These are phyloP conservation scores for Pestalotiopsis sp. DNA, from an alignment of 2,329 filamentous ascomycete species.

Conservation along the genomic window DNA sequence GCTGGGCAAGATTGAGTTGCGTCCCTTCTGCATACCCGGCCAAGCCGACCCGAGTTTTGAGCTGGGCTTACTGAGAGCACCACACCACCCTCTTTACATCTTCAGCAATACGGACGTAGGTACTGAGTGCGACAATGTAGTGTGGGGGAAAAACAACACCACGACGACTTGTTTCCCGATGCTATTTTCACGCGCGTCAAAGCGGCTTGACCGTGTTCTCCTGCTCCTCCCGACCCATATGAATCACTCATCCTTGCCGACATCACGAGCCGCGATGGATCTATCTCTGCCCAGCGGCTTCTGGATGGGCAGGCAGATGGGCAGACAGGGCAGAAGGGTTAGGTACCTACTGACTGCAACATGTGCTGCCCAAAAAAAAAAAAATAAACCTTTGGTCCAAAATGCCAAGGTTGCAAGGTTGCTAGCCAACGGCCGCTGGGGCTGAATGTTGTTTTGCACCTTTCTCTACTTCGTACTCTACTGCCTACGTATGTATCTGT, in stretches of 20 bases:
- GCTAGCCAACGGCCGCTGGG: neutral
- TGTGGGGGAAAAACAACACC: too few species aligned
- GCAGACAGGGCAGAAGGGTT: neutral
- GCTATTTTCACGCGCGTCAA: neutral
- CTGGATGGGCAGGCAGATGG: neutral
- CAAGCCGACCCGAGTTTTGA: neutral
- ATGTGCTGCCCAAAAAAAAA: neutral
- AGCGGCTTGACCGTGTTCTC: neutral
- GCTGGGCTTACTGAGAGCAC: neutral
- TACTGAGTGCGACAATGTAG: neutral
- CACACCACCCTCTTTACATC: neutral
- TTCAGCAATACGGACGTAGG: neutral
- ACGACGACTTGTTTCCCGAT: neutral
- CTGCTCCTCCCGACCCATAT: neutral
- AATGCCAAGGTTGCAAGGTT: neutral
- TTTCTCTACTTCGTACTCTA: neutral
- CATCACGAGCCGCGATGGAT: neutral
- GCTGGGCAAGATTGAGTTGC: conserved; percentile 1
- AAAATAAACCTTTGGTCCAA: neutral
- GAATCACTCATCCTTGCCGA: neutral
- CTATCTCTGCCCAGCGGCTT: neutral
- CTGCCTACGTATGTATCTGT: neutral
- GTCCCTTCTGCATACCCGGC: neutral
- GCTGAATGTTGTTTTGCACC: neutral
- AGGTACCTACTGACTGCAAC: neutral